A percentile compares a stretch with the other conserved stretches of the same genome.
Evolutionary conservation across 139 green algal species (phyloP).

Genomic region (Edaphochlamys debaryana): DNA sequence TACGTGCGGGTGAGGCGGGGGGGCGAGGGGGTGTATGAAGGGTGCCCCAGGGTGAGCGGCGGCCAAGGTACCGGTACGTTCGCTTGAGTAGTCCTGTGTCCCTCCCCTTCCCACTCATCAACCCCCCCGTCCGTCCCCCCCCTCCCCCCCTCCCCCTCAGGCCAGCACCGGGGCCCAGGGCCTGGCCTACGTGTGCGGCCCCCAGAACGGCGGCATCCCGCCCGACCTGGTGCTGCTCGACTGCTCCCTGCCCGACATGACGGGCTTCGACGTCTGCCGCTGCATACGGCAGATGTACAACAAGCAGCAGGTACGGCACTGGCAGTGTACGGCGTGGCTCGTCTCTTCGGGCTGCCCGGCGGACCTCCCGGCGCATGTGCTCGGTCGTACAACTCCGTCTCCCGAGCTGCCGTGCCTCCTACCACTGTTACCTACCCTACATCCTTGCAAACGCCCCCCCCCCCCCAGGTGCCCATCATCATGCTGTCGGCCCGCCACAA

Average conservation of each 20-base stretch:
- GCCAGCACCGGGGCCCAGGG: conserved; percentile 46
- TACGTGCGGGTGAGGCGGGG: conserved; percentile 37
- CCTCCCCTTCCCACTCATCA: too few relatives aligned
- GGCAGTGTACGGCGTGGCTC: background rate
- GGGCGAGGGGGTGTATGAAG: too few relatives aligned
- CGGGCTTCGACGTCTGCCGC: conserved; percentile 50
- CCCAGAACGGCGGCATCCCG: conserved; percentile 18
- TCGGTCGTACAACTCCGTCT: too few relatives aligned
- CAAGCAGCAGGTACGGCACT: conserved; percentile 31
- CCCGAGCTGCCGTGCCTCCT: too few relatives aligned
- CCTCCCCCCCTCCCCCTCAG: background rate
- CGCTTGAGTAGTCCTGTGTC: too few relatives aligned
- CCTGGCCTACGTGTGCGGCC: conserved; percentile 28
- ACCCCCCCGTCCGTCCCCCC: too few relatives aligned
- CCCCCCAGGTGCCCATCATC: conserved; percentile 53
- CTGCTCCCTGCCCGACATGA: conserved; percentile 52
- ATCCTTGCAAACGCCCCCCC: too few relatives aligned
- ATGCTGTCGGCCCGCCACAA: conserved; percentile 60
- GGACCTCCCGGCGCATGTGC: too few relatives aligned
- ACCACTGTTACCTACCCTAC: too few relatives aligned
- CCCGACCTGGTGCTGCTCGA: conserved; percentile 64
- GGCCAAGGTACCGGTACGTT: too few relatives aligned
- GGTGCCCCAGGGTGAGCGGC: too few relatives aligned
- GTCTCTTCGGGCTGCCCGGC: background rate
- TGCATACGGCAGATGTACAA: conserved; percentile 44